Evolutionary conservation across 768 basidiomycete species (phyloP).

Genomic region (Lentinula aciculospora): DNA sequence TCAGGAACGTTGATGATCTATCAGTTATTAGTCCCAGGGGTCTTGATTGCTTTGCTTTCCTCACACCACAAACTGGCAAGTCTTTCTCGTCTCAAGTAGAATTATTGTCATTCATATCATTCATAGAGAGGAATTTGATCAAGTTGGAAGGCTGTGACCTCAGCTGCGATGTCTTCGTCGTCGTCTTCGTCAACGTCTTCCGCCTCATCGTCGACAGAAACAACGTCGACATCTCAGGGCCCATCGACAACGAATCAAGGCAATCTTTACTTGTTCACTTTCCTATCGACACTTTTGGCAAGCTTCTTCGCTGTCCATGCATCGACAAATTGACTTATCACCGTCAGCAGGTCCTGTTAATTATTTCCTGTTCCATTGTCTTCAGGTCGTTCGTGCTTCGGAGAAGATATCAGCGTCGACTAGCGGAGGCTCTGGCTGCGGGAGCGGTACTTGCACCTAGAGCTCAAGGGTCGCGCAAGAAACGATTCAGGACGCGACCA

Average conservation of each 20-base stretch:
- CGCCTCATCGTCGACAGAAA: not conserved
- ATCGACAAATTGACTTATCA: slow-evolving; percentile 54
- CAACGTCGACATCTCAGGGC: slow-evolving; percentile 5
- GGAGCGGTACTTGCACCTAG: slow-evolving; percentile 40
- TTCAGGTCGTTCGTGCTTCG: slow-evolving; percentile 59
- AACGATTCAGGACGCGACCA: slow-evolving; percentile 42
- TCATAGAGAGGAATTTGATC: not conserved
- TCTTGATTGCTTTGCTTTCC: not conserved
- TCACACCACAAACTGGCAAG: not conserved
- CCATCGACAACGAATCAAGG: slow-evolving; percentile 16
- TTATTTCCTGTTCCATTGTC: slow-evolving; percentile 59
- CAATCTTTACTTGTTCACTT: slow-evolving; percentile 38
- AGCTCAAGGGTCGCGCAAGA: slow-evolving; percentile 31
- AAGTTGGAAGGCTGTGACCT: not conserved
- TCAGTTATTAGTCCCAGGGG: not conserved
- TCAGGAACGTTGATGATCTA: not conserved
- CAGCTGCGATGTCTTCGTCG: slow-evolving; percentile 12
- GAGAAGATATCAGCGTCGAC: slow-evolving; percentile 45
- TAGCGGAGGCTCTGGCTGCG: slow-evolving; percentile 48
- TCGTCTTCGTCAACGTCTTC: slow-evolving; percentile 13
- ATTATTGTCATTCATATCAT: not conserved
- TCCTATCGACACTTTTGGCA: slow-evolving; percentile 1
- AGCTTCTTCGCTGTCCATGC: not conserved
- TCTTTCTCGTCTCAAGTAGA: not conserved
- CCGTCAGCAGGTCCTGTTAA: slow-evolving; percentile 63